phyloP scores from a whole-genome alignment of 495 filamentous ascomycete genomes.

The Ramalina intermedia region DNA sequence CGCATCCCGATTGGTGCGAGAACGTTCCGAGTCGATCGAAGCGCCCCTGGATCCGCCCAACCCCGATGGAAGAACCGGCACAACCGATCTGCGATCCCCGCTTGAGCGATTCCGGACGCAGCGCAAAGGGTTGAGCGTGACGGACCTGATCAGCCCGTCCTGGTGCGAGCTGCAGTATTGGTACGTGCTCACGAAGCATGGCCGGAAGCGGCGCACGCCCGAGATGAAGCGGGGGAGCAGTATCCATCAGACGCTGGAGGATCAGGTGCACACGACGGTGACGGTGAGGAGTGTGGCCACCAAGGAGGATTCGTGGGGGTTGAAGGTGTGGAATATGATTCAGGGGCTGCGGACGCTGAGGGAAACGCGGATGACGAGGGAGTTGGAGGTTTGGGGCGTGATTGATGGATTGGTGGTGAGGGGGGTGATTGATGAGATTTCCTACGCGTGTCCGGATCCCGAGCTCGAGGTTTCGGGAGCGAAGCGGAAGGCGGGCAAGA shows the following conservation, averaged over 20 bases:
- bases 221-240: slow-evolving; percentile 71
- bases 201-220: slow-evolving; percentile 54
- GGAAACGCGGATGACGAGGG: slow-evolving; percentile 67
- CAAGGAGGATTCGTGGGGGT: slow-evolving; percentile 68
- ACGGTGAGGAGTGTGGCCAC: slow-evolving; percentile 52
- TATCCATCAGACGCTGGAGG: slow-evolving; percentile 73
- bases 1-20: slow-evolving; percentile 6
- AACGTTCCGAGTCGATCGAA: slow-evolving; percentile 13
- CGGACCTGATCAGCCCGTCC: slow-evolving; percentile 71
- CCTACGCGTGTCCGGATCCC: slow-evolving; percentile 58
- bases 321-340: slow-evolving; percentile 85
- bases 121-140: slow-evolving; percentile 73
- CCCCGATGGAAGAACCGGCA: not conserved
- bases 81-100: slow-evolving; percentile 36
- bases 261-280: slow-evolving; percentile 66
- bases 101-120: slow-evolving; percentile 64
- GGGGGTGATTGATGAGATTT: slow-evolving; percentile 81
- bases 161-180: slow-evolving; percentile 96
- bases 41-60: slow-evolving; percentile 4
- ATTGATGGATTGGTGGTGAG: slow-evolving; percentile 73
- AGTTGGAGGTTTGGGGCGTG: slow-evolving; percentile 86
- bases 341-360: slow-evolving; percentile 67
- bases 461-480: slow-evolving; percentile 45
- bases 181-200: slow-evolving; percentile 66
- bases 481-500: slow-evolving; percentile 23